Conservation (phyloP, 176 grass and related monocot species). For the Puya raimondii region DNA sequence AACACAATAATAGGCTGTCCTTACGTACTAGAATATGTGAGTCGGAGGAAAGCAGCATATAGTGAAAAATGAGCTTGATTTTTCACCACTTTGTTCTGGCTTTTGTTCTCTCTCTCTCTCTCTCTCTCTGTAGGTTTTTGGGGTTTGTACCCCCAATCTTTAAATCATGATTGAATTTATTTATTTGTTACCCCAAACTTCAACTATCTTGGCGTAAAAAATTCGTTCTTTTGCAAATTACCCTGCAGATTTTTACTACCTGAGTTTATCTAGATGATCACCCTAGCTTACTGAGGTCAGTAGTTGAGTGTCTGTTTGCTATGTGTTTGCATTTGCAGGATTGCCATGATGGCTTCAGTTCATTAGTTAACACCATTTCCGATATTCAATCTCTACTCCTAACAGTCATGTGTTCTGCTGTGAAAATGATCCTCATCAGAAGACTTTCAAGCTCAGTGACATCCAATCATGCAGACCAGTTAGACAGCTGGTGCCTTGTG, state of each 20-base stretch:
- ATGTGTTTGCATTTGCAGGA: conserved; percentile 36
- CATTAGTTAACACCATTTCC: conserved; percentile 43
- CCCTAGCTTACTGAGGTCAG: background rate
- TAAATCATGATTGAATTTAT: background rate
- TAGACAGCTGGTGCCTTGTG: conserved; percentile 72
- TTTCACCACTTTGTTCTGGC: no score
- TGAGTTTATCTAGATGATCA: background rate
- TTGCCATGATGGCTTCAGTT: conserved; percentile 43
- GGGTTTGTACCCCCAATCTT: background rate
- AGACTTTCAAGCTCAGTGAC: conserved; percentile 39
- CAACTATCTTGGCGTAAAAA: no score
- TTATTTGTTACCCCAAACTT: background rate
- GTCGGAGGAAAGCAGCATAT: no score
- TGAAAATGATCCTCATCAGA: conserved; percentile 65
- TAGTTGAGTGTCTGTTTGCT: conserved; percentile 13
- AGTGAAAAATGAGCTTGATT: no score
- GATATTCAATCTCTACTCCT: conserved; percentile 84
- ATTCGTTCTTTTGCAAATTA: background rate
- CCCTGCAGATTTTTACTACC: background rate
- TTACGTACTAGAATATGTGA: no score
- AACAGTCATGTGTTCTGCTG: conserved; percentile 60
- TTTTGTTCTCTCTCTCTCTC: no score
- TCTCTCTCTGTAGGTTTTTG: no score
- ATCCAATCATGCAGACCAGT: conserved; percentile 49
- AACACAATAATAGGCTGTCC: no score